Conservation (phyloP, 257 asterid species). For the Osmanthus fragrans region DNA sequence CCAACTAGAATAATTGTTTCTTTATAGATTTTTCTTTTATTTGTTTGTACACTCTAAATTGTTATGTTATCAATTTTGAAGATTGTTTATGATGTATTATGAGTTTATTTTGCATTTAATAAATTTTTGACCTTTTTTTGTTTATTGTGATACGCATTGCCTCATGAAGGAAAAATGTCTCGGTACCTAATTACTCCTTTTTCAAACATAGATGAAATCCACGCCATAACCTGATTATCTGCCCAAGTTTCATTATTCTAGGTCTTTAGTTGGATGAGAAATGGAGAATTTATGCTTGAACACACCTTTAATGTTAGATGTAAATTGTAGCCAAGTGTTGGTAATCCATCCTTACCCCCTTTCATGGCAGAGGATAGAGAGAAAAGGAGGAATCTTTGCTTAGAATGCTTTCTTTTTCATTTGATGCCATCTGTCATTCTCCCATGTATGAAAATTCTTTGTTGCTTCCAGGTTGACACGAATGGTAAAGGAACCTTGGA, state of each 20-base stretch:
- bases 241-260: neutral
- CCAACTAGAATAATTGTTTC: too few relatives aligned
- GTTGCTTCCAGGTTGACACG: constrained; percentile 55
- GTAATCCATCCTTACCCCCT: neutral
- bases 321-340: neutral
- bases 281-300: neutral
- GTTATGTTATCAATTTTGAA: too few relatives aligned
- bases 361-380: neutral
- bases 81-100: too few relatives aligned
- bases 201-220: too few relatives aligned
- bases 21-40: too few relatives aligned
- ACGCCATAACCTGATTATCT: neutral
- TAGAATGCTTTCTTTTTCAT: neutral
- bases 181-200: too few relatives aligned
- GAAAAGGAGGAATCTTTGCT: neutral
- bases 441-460: neutral
- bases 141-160: too few relatives aligned
- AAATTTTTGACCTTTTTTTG: too few relatives aligned
- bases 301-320: too few relatives aligned
- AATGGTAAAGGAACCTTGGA: constrained; percentile 80
- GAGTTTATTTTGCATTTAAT: too few relatives aligned
- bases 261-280: neutral
- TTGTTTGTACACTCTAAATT: too few relatives aligned
- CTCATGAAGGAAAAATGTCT: too few relatives aligned
- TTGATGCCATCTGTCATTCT: neutral